Conservation (phyloP, 768 basidiomycete species). For the Termitomyces sp. region DNA sequence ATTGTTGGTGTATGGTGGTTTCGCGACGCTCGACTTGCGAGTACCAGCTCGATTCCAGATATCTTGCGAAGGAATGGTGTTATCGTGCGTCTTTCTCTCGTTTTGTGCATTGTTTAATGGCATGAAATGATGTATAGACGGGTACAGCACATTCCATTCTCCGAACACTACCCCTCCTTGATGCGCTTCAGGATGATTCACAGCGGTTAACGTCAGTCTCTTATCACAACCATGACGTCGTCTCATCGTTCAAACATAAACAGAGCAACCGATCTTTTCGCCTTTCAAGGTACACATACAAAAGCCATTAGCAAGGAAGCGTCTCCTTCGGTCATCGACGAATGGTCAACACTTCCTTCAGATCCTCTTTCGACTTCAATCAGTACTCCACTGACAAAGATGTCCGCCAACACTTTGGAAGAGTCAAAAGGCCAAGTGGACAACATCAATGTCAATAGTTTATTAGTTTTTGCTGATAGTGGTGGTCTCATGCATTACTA, state of each 20-base stretch:
- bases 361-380: constrained; percentile 60
- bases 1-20: constrained; percentile 75
- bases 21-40: constrained; percentile 35
- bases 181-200: constrained; percentile 61
- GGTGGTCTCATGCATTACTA: constrained; percentile 56
- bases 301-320: constrained; percentile 35
- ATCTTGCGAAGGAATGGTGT: constrained; percentile 65
- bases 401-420: constrained; percentile 22
- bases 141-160: constrained; percentile 74
- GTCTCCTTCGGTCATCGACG: constrained; percentile 53
- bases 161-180: constrained; percentile 64
- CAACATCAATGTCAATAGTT: constrained; percentile 54
- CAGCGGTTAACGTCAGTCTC: constrained; percentile 58
- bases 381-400: constrained; percentile 31
- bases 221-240: constrained; percentile 1
- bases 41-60: constrained; percentile 54
- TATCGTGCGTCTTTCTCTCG: constrained; percentile 40
- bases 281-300: constrained; percentile 68
- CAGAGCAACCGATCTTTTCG: constrained; percentile 77
- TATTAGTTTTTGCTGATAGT: constrained; percentile 58
- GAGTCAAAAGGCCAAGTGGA: constrained; percentile 37
- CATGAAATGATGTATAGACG: constrained; percentile 42
- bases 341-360: constrained; percentile 64
- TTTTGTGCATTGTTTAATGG: neutral
- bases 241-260: constrained; percentile 30